Base-by-base conservation (phyloP, 192 early-diverging fungal species). In the Lunasporangiospora selenospora region DNA sequence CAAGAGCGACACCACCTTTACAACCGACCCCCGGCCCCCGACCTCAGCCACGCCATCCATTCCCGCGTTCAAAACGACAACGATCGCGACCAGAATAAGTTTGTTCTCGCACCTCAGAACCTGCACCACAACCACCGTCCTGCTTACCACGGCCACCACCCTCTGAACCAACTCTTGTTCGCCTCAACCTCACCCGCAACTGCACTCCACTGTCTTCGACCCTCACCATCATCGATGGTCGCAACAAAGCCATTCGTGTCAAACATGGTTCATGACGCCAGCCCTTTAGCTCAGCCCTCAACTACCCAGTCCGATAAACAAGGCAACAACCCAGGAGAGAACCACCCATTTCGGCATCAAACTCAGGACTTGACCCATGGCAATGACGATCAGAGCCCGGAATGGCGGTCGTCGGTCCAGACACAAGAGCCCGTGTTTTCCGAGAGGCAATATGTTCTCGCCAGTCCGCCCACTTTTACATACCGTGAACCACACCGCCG, bases 401-500 rank as follows among this genome's bases (percentile, higher is more conserved):
- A n/a, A n/a, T n/a, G n/a, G n/a, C n/a, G n/a, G n/a, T n/a, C n/a
- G n/a, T n/a, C n/a, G n/a, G n/a, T n/a, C n/a, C n/a, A n/a, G n/a
- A n/a, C n/a, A n/a, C n/a, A n/a, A n/a, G n/a, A n/a, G n/a, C n/a
- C n/a, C n/a, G n/a, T n/a, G n/a, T n/a, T n/a, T n/a, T n/a, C n/a
- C n/a, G n/a, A n/a, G n/a, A n/a, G 40, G 0, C 40, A 18, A n/a
- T 34, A 18, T 42, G 27, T 51, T 6, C 43, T 57, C 23, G 48
- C 54, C 29, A 65, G 62, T 31, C 53, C 53, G 6, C 47, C 54
- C 9, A 27, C 32, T 2, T 57, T 57, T 16, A 65, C 53, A n/a
- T 42, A 24, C 21, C 38, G 36, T 30, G n/a, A 4, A 12, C 12
- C 24, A 16, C 27, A 18, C 21, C 30, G 18, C 23, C 24, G 23